Evolutionary conservation across 371 early-diverging fungal genomes (phyloP).

Genomic region (Vairimorpha necatrix): DNA sequence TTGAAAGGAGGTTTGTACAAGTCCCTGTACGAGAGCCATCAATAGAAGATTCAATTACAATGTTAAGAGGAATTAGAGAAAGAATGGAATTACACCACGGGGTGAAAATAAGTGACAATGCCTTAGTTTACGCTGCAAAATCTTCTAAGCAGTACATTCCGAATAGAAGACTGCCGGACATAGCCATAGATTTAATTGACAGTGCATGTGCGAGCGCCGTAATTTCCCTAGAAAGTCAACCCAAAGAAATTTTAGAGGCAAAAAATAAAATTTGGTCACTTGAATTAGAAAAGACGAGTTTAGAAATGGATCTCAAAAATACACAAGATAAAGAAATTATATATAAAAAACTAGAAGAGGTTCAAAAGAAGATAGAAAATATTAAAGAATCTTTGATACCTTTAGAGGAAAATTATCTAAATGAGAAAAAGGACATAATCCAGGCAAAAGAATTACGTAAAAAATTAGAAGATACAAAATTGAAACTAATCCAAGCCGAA

Average conservation of each 20-base stretch:
- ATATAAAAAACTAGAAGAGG: slow-evolving; percentile 42
- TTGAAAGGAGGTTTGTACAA: slow-evolving; percentile 76
- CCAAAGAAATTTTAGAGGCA: slow-evolving; percentile 70
- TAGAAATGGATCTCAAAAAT: slow-evolving; percentile 57
- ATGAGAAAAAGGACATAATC: slow-evolving; percentile 56
- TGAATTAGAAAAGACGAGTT: slow-evolving; percentile 61
- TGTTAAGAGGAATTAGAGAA: slow-evolving; percentile 74
- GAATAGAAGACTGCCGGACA: slow-evolving; percentile 75
- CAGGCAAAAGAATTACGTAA: slow-evolving; percentile 55
- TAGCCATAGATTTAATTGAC: slow-evolving; percentile 80
- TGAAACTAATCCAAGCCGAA: slow-evolving; percentile 57
- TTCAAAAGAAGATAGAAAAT: slow-evolving; percentile 48
- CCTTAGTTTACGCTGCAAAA: slow-evolving; percentile 73
- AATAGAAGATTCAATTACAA: slow-evolving; percentile 76
- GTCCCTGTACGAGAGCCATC: slow-evolving; percentile 75
- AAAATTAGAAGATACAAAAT: slow-evolving; percentile 61
- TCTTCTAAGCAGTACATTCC: slow-evolving; percentile 74
- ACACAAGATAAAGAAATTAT: slow-evolving; percentile 19
- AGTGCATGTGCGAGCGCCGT: slow-evolving; percentile 76
- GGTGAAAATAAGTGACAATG: slow-evolving; percentile 73
- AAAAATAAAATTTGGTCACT: slow-evolving; percentile 65
- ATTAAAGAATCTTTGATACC: slow-evolving; percentile 48
- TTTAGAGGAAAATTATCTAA: slow-evolving; percentile 54
- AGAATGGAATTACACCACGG: slow-evolving; percentile 78
- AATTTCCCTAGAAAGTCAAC: slow-evolving; percentile 75